These are phyloP conservation scores for Apiospora rasikravindrae DNA, from an alignment of 2,329 filamentous ascomycete genomes.

Conservation along the genomic window DNA sequence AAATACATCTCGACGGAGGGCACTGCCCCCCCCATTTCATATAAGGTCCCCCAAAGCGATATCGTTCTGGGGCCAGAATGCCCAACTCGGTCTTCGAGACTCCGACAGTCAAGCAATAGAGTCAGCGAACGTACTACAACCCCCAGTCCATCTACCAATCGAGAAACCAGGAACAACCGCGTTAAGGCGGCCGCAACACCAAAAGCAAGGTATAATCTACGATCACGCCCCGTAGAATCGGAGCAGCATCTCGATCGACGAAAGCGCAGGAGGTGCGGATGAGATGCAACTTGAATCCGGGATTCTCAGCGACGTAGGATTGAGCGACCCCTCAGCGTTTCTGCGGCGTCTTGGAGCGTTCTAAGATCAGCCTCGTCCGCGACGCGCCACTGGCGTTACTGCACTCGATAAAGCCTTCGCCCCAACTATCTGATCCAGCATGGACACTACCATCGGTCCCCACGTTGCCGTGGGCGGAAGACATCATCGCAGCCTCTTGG, in stretches of 20 bases:
- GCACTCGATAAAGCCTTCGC: background rate
- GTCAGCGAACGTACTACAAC: background rate
- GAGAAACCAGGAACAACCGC: background rate
- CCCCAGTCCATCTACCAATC: background rate
- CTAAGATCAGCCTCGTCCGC: conserved; percentile 1
- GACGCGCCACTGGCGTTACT: background rate
- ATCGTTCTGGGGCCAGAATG: background rate
- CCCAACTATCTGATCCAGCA: background rate
- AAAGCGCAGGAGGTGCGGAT: background rate
- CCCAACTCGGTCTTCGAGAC: background rate
- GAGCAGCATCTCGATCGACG: background rate
- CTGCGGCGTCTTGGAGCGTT: background rate
- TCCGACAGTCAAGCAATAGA: background rate
- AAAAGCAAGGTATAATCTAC: background rate
- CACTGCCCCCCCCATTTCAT: background rate
- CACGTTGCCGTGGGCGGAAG: background rate
- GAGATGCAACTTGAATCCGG: background rate
- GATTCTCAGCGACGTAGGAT: too few relatives aligned
- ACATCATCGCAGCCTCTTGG: conserved; percentile 1
- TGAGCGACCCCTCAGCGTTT: background rate
- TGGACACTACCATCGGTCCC: background rate
- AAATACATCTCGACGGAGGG: background rate
- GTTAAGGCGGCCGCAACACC: background rate
- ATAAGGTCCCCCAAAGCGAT: background rate
- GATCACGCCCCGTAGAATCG: background rate